Conservation (phyloP, 306 rosid genomes). For the Canavalia ensiformis region DNA sequence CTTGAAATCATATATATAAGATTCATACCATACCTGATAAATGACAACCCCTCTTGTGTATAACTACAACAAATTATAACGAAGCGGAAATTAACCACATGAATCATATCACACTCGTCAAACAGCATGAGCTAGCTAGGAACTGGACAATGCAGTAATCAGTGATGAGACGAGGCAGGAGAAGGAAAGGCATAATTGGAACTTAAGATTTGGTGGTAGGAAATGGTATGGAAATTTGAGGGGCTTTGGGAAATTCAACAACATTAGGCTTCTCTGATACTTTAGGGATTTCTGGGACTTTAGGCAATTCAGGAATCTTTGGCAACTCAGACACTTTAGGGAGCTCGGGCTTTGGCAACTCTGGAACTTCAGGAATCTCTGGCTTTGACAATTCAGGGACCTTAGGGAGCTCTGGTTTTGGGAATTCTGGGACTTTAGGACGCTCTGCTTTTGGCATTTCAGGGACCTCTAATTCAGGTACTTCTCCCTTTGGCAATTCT, state of each 20-base stretch:
- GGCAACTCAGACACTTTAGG: neutral
- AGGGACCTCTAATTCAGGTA: neutral
- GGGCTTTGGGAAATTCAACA: slow-evolving; percentile 21
- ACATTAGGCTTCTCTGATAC: neutral
- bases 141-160: neutral
- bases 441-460: neutral
- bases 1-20: too few species aligned
- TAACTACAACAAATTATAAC: too few species aligned
- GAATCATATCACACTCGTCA: neutral
- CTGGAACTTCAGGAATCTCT: neutral
- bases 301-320: neutral
- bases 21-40: too few species aligned
- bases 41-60: too few species aligned
- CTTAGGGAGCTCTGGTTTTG: neutral
- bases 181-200: neutral
- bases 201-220: slow-evolving; percentile 16
- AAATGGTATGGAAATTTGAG: slow-evolving; percentile 25
- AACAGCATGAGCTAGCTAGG: neutral
- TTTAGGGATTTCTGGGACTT: neutral
- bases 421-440: neutral
- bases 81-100: too few species aligned
- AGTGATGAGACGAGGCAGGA: neutral
- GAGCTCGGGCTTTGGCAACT: neutral
- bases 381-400: neutral
- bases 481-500: neutral